Percentiles rank a stretch among this genome's conserved stretches.
Evolutionary conservation across 1,284 basidiomycete genomes (phyloP).

Genomic region (Heliocybe sulcata): DNA sequence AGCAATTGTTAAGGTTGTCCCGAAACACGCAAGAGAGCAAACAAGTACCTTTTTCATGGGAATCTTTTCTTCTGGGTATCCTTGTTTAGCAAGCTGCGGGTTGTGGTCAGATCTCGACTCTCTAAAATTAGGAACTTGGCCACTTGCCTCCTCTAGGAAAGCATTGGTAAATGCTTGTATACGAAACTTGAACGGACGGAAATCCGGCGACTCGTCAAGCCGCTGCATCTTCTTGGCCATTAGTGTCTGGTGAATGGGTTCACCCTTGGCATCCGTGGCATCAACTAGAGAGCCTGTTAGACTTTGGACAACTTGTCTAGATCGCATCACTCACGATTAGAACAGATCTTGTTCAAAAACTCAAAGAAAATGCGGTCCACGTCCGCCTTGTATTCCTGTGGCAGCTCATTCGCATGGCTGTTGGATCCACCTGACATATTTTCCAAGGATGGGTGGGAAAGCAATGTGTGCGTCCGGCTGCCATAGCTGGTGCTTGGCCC

Average conservation of each 20-base stretch:
- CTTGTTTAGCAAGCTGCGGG: slow-evolving; percentile 63
- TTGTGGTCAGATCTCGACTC: slow-evolving; percentile 5
- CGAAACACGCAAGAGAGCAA: neutral
- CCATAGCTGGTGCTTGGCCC: neutral
- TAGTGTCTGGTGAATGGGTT: slow-evolving; percentile 95
- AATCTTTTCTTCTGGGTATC: slow-evolving; percentile 80
- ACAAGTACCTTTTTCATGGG: slow-evolving; percentile 75
- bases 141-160: slow-evolving; percentile 83
- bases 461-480: neutral
- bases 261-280: slow-evolving; percentile 88
- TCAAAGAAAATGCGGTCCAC: slow-evolving; percentile 91
- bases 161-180: slow-evolving; percentile 98
- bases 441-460: neutral
- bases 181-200: slow-evolving; percentile 98
- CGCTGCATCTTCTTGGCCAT: slow-evolving; percentile 99
- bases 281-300: slow-evolving; percentile 57
- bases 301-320: slow-evolving; percentile 4
- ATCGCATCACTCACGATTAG: slow-evolving; percentile 67
- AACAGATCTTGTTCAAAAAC: slow-evolving; percentile 86
- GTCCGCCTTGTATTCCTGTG: slow-evolving; percentile 72
- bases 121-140: slow-evolving; percentile 5
- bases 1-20: too few species aligned
- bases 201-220: slow-evolving; percentile 92
- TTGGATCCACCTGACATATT: slow-evolving; percentile 8
- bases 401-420: slow-evolving; percentile 57